Base-by-base conservation (phyloP, 192 early-diverging fungal species). In the Coemansia interrupta region DNA sequence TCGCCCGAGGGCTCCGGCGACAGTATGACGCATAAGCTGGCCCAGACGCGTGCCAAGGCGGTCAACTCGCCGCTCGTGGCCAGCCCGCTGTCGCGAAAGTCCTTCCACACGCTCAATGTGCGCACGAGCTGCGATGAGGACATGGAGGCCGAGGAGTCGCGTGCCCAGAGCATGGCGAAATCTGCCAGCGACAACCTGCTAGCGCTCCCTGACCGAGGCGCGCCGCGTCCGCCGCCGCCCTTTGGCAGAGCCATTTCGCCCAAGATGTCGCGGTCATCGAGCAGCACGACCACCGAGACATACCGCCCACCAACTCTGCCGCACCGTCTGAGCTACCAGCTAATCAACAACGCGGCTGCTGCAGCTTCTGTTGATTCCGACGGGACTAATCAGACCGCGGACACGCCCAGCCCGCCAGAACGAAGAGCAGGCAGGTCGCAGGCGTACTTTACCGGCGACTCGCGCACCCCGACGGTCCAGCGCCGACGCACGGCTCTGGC, bases 51-150 rank as follows among this genome's bases (percentile, higher is more conserved):
- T 8, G 56, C 64, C n/a, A 70, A 70, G 54, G 58, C 53, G 8
- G 14, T 50, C 22, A 78, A 71, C 46, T 64, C 68, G 49, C 74
- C 69, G 10, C 58, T 68, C 17, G 54, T 68, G n/a, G 61, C 74
- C 15, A 78, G 74, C 41, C 74, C 74, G 15, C 36, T 78, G 44
- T 78, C 65, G 24, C 74, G 74, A 42, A 71, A 64, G 39, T 68
- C 73, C 29, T 65, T 66, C 62, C 59, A 66, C 14, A 41, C 63
- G 38, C 67, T 76, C 13, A 60, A 54, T 45, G 52, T 63, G 1
- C 38, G 49, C 1, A 45, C 63, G 10, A 66, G 63, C 45, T 38
- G 52, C 44, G 73, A 66, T 5, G 60, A 61, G 24, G 8, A 22
- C 5, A 22, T 22, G 52, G 36, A 54, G 18, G 52, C 52, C 30